phyloP scores from a whole-genome alignment of 768 basidiomycete genomes.

The Dacryopinax spathularia region DNA sequence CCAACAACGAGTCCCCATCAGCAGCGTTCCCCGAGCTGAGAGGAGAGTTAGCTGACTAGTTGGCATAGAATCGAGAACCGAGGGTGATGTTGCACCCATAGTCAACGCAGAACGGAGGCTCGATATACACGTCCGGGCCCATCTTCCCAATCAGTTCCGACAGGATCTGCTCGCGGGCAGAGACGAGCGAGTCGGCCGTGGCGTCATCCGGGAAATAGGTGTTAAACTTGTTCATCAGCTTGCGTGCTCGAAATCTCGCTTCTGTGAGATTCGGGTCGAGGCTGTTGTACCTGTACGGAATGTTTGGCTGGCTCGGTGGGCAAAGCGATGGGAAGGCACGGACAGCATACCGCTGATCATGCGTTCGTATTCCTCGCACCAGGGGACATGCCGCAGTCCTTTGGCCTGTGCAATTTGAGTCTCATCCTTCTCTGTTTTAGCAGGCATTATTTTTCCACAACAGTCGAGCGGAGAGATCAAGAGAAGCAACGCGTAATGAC shows the following conservation, averaged over 20 bases:
- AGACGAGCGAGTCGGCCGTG: not conserved
- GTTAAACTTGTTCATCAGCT: not conserved
- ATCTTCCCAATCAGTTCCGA: not conserved
- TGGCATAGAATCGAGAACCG: not conserved
- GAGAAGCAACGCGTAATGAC: too few relatives aligned
- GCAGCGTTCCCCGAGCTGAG: not conserved
- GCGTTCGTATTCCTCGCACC: not conserved
- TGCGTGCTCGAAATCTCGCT: not conserved
- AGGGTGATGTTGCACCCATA: constrained; percentile 8
- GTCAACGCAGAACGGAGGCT: constrained; percentile 10
- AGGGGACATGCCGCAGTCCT: not conserved
- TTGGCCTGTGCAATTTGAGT: not conserved
- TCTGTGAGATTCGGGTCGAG: not conserved
- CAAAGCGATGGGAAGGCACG: not conserved
- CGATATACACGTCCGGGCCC: not conserved
- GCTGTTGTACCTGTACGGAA: not conserved
- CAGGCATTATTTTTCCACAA: not conserved
- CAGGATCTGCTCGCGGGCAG: not conserved
- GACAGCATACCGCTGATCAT: constrained; percentile 1
- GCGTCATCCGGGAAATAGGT: not conserved
- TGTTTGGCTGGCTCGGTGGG: not conserved
- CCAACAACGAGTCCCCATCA: constrained; percentile 5
- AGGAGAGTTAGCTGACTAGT: not conserved
- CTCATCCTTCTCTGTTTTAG: not conserved
- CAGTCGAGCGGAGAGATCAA: too few relatives aligned